Percentiles rank a stretch among this genome's conserved stretches.
Evolutionary conservation across 1,139 yeast species (phyloP).

Genomic region (Saccharomyces hybrid): DNA sequence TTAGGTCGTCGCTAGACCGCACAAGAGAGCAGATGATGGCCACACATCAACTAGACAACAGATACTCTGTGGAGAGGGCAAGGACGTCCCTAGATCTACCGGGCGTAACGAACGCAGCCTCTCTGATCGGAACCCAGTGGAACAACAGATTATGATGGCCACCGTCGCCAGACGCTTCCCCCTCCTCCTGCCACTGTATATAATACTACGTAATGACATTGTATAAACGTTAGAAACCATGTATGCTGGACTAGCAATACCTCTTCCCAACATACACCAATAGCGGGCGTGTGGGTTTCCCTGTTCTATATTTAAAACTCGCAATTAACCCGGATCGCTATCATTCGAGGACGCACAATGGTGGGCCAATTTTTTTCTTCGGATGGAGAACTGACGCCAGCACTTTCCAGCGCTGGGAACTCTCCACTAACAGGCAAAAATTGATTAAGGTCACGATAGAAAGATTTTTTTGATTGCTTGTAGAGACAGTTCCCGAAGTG

Average conservation of each 20-base stretch:
- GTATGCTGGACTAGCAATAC: neutral
- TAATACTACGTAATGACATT: neutral
- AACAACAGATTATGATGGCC: neutral
- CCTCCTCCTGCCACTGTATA: neutral
- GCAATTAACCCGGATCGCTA: neutral
- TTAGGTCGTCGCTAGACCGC: constrained; percentile 33
- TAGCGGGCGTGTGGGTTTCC: neutral
- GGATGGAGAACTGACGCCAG: neutral
- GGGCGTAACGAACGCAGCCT: constrained; percentile 34
- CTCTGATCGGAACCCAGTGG: constrained; percentile 25
- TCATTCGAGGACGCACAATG: neutral
- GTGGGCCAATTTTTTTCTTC: neutral
- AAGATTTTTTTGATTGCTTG: neutral
- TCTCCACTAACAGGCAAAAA: neutral
- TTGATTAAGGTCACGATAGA: neutral
- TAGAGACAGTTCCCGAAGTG: neutral
- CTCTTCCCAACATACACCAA: neutral
- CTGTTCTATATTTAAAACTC: neutral
- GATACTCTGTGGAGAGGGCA: constrained; percentile 35
- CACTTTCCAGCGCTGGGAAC: neutral
- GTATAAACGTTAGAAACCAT: neutral
- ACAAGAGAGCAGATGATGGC: constrained; percentile 34
- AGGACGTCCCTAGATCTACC: constrained; percentile 36
- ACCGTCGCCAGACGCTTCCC: neutral
- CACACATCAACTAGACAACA: constrained; percentile 32